These are phyloP conservation scores for Trichoderma arundinaceum DNA, from an alignment of 2,329 filamentous ascomycete species.

Conservation along the genomic window DNA sequence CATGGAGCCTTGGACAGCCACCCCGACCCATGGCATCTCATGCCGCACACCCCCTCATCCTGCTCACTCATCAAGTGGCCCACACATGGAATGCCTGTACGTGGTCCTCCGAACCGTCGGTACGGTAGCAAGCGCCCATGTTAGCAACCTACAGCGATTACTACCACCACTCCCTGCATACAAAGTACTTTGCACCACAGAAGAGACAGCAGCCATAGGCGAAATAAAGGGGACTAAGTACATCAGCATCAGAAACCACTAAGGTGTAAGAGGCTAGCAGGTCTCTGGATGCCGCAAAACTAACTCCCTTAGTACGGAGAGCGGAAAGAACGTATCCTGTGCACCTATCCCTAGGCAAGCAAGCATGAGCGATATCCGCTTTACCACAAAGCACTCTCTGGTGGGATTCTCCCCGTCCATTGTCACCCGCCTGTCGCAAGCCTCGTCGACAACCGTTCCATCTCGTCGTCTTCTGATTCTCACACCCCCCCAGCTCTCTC, in stretches of 20 bases:
- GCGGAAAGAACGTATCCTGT: not conserved
- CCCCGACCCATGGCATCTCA: slow-evolving; percentile 11
- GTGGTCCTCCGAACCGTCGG: slow-evolving; percentile 22
- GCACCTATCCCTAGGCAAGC: slow-evolving; percentile 6
- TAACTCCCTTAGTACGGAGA: not conserved
- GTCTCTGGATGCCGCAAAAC: slow-evolving; percentile 15
- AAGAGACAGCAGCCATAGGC: not conserved
- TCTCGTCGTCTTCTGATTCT: slow-evolving; percentile 2
- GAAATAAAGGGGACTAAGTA: slow-evolving; percentile 16
- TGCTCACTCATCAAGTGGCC: slow-evolving; percentile 16
- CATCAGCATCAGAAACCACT: slow-evolving; percentile 25
- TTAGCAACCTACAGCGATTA: not conserved
- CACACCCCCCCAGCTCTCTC: slow-evolving; percentile 26
- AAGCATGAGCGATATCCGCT: slow-evolving; percentile 17
- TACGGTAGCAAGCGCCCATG: slow-evolving; percentile 28
- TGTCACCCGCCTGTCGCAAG: slow-evolving; percentile 23
- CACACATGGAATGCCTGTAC: slow-evolving; percentile 8
- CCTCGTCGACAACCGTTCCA: slow-evolving; percentile 15
- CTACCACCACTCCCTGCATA: slow-evolving; percentile 22
- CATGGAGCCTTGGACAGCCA: slow-evolving; percentile 16
- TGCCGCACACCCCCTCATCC: slow-evolving; percentile 9
- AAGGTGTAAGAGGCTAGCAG: slow-evolving; percentile 21
- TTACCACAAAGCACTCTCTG: not conserved
- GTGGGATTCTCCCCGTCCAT: not conserved
- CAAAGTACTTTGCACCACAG: not conserved